Evolutionary conservation across 148 eudicot species (phyloP).

Genomic region (Gaultheria prostrata): DNA sequence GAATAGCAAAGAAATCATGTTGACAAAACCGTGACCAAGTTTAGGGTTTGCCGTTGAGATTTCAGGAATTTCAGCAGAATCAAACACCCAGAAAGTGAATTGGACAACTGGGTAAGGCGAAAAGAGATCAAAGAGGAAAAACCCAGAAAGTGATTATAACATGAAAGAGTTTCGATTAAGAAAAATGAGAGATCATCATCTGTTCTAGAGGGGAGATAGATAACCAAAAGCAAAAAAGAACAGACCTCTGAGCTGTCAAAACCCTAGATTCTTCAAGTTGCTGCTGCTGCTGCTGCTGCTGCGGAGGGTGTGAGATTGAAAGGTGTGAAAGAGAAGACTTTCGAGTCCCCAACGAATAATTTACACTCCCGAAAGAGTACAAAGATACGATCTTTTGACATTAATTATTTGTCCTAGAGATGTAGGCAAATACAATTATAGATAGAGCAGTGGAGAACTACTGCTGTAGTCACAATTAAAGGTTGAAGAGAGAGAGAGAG

Average conservation of each 20-base stretch:
- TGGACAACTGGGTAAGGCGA: neutral
- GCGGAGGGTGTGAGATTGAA: constrained; percentile 19
- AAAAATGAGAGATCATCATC: neutral
- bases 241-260: constrained; percentile 37
- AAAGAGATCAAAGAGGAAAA: constrained; percentile 16
- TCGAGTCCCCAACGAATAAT: constrained; percentile 19
- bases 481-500: constrained; percentile 17
- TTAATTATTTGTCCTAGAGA: constrained; percentile 6
- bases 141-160: neutral
- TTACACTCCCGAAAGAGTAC: constrained; percentile 34
- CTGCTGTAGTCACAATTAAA: neutral
- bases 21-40: neutral
- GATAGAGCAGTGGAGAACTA: constrained; percentile 6
- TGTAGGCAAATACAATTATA: neutral
- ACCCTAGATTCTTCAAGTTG: constrained; percentile 45
- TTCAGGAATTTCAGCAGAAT: neutral
- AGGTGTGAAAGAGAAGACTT: constrained; percentile 57
- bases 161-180: neutral
- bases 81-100: neutral
- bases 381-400: constrained; percentile 21
- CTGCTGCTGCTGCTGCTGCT: neutral
- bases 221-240: constrained; percentile 21
- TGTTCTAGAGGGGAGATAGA: neutral
- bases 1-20: constrained; percentile 4
- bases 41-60: neutral